phyloP scores from a whole-genome alignment of 805 yeast species.

The Teunomyces cretensis region DNA sequence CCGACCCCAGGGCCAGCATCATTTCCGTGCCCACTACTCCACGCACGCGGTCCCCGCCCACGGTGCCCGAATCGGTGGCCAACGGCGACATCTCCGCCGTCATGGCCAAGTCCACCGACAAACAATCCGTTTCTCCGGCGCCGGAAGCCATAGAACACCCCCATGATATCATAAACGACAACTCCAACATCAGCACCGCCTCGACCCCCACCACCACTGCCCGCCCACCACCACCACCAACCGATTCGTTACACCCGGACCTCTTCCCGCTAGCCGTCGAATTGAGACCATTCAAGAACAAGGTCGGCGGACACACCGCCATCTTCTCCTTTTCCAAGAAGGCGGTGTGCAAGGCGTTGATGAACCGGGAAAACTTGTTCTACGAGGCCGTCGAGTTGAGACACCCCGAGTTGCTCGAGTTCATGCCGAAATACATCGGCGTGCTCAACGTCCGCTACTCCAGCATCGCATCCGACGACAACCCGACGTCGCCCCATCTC shows the following conservation, averaged over 20 bases:
- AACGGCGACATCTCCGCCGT: slow-evolving; percentile 32
- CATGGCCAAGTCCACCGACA: slow-evolving; percentile 2
- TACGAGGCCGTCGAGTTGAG: slow-evolving; percentile 82
- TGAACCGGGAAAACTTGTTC: slow-evolving; percentile 86
- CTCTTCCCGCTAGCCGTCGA: slow-evolving; percentile 79
- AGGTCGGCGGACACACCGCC: slow-evolving; percentile 98
- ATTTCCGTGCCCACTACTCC: background rate
- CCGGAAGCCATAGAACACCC: background rate
- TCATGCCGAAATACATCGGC: slow-evolving; percentile 94
- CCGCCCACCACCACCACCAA: slow-evolving; percentile 1
- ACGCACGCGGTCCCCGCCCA: slow-evolving; percentile 5
- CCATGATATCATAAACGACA: background rate
- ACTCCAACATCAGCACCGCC: background rate
- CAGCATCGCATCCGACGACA: slow-evolving; percentile 40
- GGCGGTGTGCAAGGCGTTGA: slow-evolving; percentile 92
- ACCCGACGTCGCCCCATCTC: background rate
- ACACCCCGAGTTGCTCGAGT: slow-evolving; percentile 73
- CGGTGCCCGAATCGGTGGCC: slow-evolving; percentile 1
- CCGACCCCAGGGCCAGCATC: slow-evolving; percentile 12
- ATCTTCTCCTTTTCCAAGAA: slow-evolving; percentile 86
- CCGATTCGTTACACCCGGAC: slow-evolving; percentile 13
- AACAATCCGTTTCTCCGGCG: background rate
- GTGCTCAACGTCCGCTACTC: slow-evolving; percentile 87
- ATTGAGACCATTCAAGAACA: slow-evolving; percentile 84
- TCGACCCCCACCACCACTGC: background rate